Evolutionary conservation across 2,329 filamentous ascomycete species (phyloP), one percentile per base, ranked within the genome.

Genomic region (Didymellaceae sp.): DNA sequence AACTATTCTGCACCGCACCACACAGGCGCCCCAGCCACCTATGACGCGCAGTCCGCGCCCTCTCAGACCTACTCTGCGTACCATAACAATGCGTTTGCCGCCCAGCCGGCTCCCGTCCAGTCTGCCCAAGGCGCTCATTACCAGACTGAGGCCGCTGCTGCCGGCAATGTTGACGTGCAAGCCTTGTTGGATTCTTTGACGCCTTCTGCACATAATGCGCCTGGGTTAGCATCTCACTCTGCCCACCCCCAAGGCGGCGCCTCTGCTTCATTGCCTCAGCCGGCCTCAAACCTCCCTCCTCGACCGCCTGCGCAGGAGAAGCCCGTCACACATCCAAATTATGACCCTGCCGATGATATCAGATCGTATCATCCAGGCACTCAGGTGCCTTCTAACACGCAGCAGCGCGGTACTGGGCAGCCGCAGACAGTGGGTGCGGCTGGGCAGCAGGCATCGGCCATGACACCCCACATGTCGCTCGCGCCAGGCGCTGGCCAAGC

Each of bases 341-440:
- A 79, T 65, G 70, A 72, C 30, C 75, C 77, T 39, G 74, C 73
- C 51, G 75, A 77, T 63, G 76, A 80, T 61, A 78, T 80, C 49
- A 74, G 77, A 56, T 77, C 77, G 30, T 80, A 77, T 58, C 78
- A 80, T 59, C 78, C 78, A 16, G 77, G 79, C 61, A 77, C 71
- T 43, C 70, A 74, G 40, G 70, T 75, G 62, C 52, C 66, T 24
- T 69, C 44, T 65, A 59, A 46, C 70, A 40, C 69, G 64, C 54
- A 70, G 68, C 53, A 63, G 54, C 55, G 55, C 43, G 59, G 53
- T 45, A 55, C 57, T 32, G 65, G 52, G 45, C 66, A 65, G 33
- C 6, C 21, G 31, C 68, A 65, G 54, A 48, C 66, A 6, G 52
- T 67, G 49, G 65, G 60, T 41, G 45, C 60, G 31, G 58, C 55